Conservation (phyloP, 495 filamentous ascomycete genomes). For the Cercophora samala region DNA sequence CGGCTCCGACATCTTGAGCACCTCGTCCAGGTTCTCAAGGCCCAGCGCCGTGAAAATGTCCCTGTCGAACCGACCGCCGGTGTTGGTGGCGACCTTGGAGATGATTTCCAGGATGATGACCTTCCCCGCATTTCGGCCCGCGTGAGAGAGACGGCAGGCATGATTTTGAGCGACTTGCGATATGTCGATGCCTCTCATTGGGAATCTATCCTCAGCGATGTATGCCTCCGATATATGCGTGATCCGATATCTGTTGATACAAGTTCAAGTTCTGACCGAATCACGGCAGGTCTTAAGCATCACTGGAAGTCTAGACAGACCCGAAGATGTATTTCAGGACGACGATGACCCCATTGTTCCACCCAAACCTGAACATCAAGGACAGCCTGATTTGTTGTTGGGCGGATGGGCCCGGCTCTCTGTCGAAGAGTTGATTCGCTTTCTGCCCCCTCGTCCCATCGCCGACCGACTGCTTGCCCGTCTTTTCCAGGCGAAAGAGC, state of each 20-base stretch:
- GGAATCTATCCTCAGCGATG: conserved; percentile 52
- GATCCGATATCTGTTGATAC: too few species aligned
- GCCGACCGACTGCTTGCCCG: conserved; percentile 46
- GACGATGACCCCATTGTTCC: conserved; percentile 31
- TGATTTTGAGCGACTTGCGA: conserved; percentile 39
- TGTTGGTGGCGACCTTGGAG: not conserved
- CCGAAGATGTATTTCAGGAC: conserved; percentile 19
- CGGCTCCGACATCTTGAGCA: conserved; percentile 53
- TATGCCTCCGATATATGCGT: conserved; percentile 24
- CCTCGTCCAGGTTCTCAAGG: conserved; percentile 47
- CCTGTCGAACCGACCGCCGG: not conserved
- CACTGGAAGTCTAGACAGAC: conserved; percentile 22
- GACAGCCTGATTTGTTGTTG: conserved; percentile 40
- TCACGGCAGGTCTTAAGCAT: conserved; percentile 30
- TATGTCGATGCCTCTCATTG: conserved; percentile 52
- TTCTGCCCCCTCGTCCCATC: conserved; percentile 42
- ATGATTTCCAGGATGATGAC: conserved; percentile 15
- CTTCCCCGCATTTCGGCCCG: conserved; percentile 5
- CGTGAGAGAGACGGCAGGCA: conserved; percentile 26
- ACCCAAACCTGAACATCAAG: conserved; percentile 20
- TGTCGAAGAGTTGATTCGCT: conserved; percentile 40
- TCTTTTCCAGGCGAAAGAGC: conserved; percentile 46
- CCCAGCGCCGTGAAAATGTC: conserved; percentile 24
- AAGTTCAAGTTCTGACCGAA: not conserved
- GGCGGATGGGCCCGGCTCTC: conserved; percentile 35